Base-by-base conservation (phyloP, 805 yeast genomes). In the Isabelozyma pseudorhagii region DNA sequence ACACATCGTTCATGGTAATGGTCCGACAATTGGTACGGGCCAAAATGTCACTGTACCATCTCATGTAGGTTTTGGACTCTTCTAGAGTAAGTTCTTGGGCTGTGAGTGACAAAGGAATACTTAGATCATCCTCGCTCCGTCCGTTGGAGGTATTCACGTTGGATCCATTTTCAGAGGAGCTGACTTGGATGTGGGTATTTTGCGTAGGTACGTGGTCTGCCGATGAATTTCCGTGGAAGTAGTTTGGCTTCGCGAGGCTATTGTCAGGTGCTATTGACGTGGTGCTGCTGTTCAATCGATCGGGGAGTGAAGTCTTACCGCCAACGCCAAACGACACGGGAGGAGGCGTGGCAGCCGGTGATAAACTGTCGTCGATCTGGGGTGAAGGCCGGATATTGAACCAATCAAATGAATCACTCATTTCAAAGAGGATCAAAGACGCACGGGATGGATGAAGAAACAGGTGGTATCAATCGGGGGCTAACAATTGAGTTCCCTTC, bases 1-100 rank as follows among this genome's bases (percentile, higher is more conserved):
- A 83, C n/a, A 89, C 88, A 63, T 94, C 98, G 9, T 76, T 79
- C 53, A 93, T 70, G 4, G 84, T 76, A 7, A 93, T 83, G 31
- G 88, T 69, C 52, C 84, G 77, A 41, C 84, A 78, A 38, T 84
- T 83, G 54, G 87, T 86, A 47, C 92, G 79, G 42, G 87, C 77
- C 38, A 87, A 78, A 31, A 93, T 82, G 60, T 89, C 92, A 56
- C 90, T 86, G 66, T 92, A 93, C 99, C 99, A 93, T 55, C 97
- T 75, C 57, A 93, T 80, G 66, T 93, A 93, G 1, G 97, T 87
- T 59, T 85, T 82, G 10, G 83, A 80, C 66, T 93, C 99, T 49
- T 86, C 87, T 15, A 78, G 77, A 0, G 96, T 80, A 43, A 93
- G 76, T 50, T 89, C 89, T 44, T 78, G 80, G 1, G 81, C 78